A percentile compares a stretch with the other conserved stretches of the same genome.
Evolutionary conservation across 2,329 filamentous ascomycete genomes (phyloP).

Genomic region (Aureobasidium leucospermi): DNA sequence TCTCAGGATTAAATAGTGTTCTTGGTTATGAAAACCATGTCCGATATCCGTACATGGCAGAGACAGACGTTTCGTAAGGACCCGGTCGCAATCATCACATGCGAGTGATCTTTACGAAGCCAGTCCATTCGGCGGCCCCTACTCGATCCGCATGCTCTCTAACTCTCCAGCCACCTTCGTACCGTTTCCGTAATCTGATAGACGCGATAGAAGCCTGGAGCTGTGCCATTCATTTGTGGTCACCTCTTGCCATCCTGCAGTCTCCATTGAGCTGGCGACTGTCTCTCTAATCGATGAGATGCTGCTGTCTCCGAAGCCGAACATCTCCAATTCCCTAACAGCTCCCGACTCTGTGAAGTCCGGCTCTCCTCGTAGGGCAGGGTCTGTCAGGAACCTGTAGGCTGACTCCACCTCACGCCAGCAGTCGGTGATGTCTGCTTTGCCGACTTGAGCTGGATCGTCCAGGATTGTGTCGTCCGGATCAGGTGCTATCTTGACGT

Average conservation of each 20-base stretch:
- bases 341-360: not conserved
- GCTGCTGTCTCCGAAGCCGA: not conserved
- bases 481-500: conserved; percentile 36
- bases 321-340: not conserved
- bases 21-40: no score
- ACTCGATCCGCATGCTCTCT: not conserved
- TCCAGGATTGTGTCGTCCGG: conserved; percentile 32
- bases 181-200: not conserved
- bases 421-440: conserved; percentile 35
- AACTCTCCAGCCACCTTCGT: not conserved
- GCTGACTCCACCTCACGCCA: conserved; percentile 25
- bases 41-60: no score
- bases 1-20: no score
- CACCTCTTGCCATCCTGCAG: not conserved
- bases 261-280: not conserved
- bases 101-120: no score
- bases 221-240: not conserved
- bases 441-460: conserved; percentile 31
- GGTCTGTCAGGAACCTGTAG: conserved; percentile 9
- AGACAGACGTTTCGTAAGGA: no score
- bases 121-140: not conserved
- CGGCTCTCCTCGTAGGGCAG: not conserved
- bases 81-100: no score
- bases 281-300: not conserved
- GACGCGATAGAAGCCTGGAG: not conserved